A percentile compares a stretch with the other conserved stretches of the same genome.
Conservation (phyloP, 2,329 filamentous ascomycete species). For the Lachnellula hyalina region DNA sequence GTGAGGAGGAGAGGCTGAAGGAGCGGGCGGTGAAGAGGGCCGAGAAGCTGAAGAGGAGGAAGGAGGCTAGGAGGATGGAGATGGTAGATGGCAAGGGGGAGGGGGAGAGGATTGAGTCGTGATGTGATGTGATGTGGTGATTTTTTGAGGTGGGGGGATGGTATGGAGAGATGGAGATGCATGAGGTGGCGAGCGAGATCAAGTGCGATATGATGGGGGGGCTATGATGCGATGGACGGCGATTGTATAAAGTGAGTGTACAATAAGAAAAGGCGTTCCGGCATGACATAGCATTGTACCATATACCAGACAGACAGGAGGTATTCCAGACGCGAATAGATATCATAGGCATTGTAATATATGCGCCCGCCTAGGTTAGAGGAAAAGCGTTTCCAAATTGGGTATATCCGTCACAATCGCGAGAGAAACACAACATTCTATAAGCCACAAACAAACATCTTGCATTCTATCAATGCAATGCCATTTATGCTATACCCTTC, state of each 20-base stretch:
- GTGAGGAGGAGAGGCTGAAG: slow-evolving; percentile 54
- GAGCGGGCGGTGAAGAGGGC: slow-evolving; percentile 49
- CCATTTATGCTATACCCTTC: not conserved
- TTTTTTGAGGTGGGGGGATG: not conserved
- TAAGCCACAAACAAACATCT: not conserved
- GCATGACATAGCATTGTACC: too few species aligned
- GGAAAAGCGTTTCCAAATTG: too few species aligned
- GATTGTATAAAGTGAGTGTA: not conserved
- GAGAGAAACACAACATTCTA: not conserved
- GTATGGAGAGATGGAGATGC: not conserved
- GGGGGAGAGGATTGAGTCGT: not conserved
- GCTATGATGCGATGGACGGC: not conserved
- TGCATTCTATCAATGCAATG: not conserved
- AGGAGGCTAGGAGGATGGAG: slow-evolving; percentile 14
- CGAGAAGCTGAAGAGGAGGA: slow-evolving; percentile 51
- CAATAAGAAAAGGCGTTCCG: not conserved
- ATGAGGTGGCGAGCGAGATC: not conserved
- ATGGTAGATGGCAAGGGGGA: slow-evolving; percentile 22
- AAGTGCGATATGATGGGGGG: not conserved
- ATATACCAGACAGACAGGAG: too few species aligned
- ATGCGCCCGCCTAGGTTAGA: not conserved
- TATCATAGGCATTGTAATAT: not conserved
- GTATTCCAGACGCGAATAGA: not conserved
- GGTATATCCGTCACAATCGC: not conserved
- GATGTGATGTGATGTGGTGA: slow-evolving; percentile 1